These are phyloP conservation scores for Endoconidiophora laricicola DNA, from an alignment of 2,329 filamentous ascomycete genomes.

Conservation along the genomic window DNA sequence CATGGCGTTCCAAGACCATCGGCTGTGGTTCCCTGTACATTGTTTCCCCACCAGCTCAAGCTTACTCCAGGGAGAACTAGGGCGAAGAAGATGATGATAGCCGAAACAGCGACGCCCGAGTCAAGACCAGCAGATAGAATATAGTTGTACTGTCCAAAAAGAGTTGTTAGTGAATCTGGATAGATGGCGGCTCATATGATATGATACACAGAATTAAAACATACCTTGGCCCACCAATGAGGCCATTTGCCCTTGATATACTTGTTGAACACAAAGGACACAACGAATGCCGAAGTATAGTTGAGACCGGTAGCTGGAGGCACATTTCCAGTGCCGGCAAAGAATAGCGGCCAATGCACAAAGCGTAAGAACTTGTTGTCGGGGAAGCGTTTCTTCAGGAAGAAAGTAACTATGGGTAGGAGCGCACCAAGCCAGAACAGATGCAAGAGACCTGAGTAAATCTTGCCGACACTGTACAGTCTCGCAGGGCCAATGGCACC, in stretches of 20 bases:
- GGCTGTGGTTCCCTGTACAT: slow-evolving; percentile 22
- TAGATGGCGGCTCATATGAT: slow-evolving; percentile 14
- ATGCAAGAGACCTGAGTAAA: slow-evolving; percentile 33
- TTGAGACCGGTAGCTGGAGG: slow-evolving; percentile 39
- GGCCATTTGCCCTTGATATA: slow-evolving; percentile 30
- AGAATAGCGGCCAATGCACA: slow-evolving; percentile 35
- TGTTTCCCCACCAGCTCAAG: slow-evolving; percentile 34
- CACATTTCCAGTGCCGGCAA: slow-evolving; percentile 31
- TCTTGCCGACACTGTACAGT: slow-evolving; percentile 22
- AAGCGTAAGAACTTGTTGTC: slow-evolving; percentile 30
- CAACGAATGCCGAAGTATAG: slow-evolving; percentile 35
- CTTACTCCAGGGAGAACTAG: slow-evolving; percentile 28
- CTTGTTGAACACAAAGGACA: slow-evolving; percentile 38
- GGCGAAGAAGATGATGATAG: slow-evolving; percentile 33
- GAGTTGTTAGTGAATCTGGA: slow-evolving; percentile 20
- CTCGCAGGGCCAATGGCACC: slow-evolving; percentile 35
- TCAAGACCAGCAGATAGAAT: slow-evolving; percentile 40
- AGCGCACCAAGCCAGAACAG: slow-evolving; percentile 38
- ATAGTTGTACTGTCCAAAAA: slow-evolving; percentile 32
- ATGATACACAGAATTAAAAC: slow-evolving; percentile 10
- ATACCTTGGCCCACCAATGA: slow-evolving; percentile 35
- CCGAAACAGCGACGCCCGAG: slow-evolving; percentile 36
- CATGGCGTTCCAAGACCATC: slow-evolving; percentile 21
- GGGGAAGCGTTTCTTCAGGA: slow-evolving; percentile 28
- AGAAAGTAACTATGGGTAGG: slow-evolving; percentile 30